Percentiles rank a stretch among this genome's conserved stretches.
Conservation (phyloP, 805 yeast genomes). For the Priceomyces castillae region DNA sequence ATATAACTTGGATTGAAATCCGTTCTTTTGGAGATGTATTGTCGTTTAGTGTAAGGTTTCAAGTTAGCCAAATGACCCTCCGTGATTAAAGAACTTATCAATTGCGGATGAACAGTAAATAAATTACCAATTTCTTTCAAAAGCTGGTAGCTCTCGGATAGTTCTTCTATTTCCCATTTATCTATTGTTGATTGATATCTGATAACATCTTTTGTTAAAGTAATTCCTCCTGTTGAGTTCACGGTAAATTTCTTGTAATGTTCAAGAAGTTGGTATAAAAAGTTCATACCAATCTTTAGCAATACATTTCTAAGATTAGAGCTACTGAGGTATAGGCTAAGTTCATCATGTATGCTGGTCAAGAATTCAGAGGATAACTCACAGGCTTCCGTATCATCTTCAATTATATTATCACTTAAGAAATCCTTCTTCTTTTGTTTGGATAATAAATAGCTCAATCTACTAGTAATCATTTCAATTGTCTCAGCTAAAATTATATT, state of each 20-base stretch:
- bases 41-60: slow-evolving; percentile 59
- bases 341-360: slow-evolving; percentile 37
- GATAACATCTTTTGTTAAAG: slow-evolving; percentile 78
- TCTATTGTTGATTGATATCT: slow-evolving; percentile 69
- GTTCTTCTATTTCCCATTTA: slow-evolving; percentile 59
- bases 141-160: slow-evolving; percentile 63
- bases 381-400: slow-evolving; percentile 69
- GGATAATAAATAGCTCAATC: slow-evolving; percentile 46
- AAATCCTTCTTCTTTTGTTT: slow-evolving; percentile 79
- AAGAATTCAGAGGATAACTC: slow-evolving; percentile 58
- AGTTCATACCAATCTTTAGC: slow-evolving; percentile 53
- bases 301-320: slow-evolving; percentile 51
- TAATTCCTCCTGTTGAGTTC: slow-evolving; percentile 77
- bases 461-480: slow-evolving; percentile 48
- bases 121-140: slow-evolving; percentile 80
- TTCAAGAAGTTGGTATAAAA: slow-evolving; percentile 57
- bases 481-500: slow-evolving; percentile 63
- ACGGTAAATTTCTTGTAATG: slow-evolving; percentile 77
- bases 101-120: slow-evolving; percentile 79
- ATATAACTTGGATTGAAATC: slow-evolving; percentile 61
- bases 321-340: slow-evolving; percentile 33
- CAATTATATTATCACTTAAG: slow-evolving; percentile 34
- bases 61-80: slow-evolving; percentile 75
- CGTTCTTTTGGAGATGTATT: slow-evolving; percentile 63
- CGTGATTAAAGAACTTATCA: slow-evolving; percentile 70